Evolutionary conservation across 179 eudicot genomes (phyloP).

Genomic region (Silene coronaria): DNA sequence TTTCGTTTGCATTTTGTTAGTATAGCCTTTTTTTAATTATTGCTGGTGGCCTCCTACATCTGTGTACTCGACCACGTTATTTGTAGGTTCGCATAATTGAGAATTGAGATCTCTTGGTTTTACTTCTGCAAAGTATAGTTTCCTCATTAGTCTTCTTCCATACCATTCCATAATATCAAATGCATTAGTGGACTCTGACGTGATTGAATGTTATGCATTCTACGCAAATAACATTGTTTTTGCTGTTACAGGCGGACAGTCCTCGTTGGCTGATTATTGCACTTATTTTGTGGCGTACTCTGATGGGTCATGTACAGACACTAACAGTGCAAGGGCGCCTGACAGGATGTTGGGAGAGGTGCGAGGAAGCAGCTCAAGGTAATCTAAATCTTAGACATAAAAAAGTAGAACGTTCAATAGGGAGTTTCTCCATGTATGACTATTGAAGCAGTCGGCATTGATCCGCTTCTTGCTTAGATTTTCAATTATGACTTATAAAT

Average conservation of each 20-base stretch:
- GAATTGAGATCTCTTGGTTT: not conserved
- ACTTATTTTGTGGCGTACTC: constrained; percentile 94
- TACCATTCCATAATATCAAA: not conserved
- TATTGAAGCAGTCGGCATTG: constrained; percentile 2
- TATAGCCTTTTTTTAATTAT: not conserved
- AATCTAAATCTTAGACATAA: not conserved
- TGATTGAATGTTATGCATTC: not conserved
- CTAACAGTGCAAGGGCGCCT: constrained; percentile 85
- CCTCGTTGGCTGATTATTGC: constrained; percentile 98
- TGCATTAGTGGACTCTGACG: not conserved
- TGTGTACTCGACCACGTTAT: not conserved
- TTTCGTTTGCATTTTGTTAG: not conserved
- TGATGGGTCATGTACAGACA: constrained; percentile 96
- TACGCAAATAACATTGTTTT: constrained; percentile 9
- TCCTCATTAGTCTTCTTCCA: not conserved
- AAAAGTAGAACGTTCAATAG: not conserved
- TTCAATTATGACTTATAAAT: not conserved
- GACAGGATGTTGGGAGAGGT: constrained; percentile 97
- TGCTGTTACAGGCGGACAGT: constrained; percentile 78
- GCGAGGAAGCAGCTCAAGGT: constrained; percentile 90
- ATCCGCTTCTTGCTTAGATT: constrained; percentile 4
- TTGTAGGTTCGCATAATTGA: not conserved
- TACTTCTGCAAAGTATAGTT: not conserved
- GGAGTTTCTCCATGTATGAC: not conserved
- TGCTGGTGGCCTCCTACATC: not conserved